Percentiles rank a stretch among this genome's conserved stretches.
Evolutionary conservation across 192 early-diverging fungal genomes (phyloP).

Genomic region (Allomyces macrogynus): DNA sequence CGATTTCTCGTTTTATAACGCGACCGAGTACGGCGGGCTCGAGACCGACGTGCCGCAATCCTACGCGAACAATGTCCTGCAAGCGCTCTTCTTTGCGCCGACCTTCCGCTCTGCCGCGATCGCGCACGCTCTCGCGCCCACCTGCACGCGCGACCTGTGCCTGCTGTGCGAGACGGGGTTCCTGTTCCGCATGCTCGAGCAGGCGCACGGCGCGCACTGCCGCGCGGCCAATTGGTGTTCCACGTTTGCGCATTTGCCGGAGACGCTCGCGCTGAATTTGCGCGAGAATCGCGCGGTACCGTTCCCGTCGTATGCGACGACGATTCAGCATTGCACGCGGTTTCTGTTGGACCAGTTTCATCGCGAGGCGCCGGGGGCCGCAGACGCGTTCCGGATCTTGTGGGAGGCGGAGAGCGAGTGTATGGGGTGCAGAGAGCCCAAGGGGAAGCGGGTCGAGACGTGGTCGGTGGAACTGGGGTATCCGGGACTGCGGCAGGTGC

Average conservation of each 20-base stretch:
- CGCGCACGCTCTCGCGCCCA: conserved; percentile 38
- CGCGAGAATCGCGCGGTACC: background rate
- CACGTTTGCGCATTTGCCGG: background rate
- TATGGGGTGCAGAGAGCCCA: conserved; percentile 35
- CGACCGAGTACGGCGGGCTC: conserved; percentile 64
- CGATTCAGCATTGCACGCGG: conserved; percentile 74
- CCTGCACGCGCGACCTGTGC: conserved; percentile 55
- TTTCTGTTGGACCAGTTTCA: conserved; percentile 83
- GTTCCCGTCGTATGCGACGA: conserved; percentile 32
- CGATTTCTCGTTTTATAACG: conserved; percentile 89
- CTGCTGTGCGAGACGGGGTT: conserved; percentile 83
- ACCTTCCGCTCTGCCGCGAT: conserved; percentile 45
- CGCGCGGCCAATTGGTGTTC: conserved; percentile 59
- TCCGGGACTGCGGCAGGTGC: conserved; percentile 21
- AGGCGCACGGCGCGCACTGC: conserved; percentile 78
- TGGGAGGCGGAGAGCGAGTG: conserved; percentile 40
- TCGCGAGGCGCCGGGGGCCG: conserved; percentile 28
- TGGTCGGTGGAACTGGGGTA: conserved; percentile 73
- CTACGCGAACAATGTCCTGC: conserved; percentile 77
- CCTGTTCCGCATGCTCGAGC: conserved; percentile 77
- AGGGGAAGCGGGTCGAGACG: conserved; percentile 38
- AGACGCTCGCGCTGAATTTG: background rate
- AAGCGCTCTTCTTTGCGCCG: conserved; percentile 54
- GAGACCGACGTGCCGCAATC: conserved; percentile 80
- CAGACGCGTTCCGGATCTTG: conserved; percentile 13